A percentile compares a stretch with the other conserved stretches of the same genome.
These are phyloP conservation scores for Chrysoporthe austroafricana DNA, from an alignment of 2,329 filamentous ascomycete species.

Conservation along the genomic window DNA sequence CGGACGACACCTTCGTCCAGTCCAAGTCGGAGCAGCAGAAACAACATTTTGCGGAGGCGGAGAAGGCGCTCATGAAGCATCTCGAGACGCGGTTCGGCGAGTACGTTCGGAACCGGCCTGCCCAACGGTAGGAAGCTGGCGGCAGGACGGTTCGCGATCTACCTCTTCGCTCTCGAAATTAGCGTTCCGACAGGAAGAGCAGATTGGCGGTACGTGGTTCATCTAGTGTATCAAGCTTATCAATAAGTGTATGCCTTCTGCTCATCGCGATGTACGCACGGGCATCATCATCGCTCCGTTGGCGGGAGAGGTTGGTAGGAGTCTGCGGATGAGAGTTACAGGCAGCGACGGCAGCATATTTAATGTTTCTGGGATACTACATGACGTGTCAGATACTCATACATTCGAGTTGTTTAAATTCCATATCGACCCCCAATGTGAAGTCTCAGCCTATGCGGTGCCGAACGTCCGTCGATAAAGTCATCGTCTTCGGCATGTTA, in stretches of 20 bases:
- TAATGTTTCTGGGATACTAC: background rate
- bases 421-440: background rate
- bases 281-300: background rate
- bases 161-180: no score
- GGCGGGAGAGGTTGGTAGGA: background rate
- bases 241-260: background rate
- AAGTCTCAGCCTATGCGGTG: background rate
- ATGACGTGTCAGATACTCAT: background rate
- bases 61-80: constrained; percentile 38
- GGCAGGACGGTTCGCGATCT: background rate
- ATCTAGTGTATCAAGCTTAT: background rate
- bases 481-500: background rate
- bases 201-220: background rate
- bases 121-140: constrained; percentile 5
- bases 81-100: constrained; percentile 33
- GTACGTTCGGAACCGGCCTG: constrained; percentile 22
- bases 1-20: constrained; percentile 44
- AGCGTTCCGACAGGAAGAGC: background rate
- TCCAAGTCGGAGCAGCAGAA: constrained; percentile 34
- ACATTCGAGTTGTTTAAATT: background rate
- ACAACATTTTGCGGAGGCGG: constrained; percentile 37
- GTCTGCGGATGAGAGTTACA: background rate
- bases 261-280: background rate
- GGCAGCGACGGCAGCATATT: background rate
- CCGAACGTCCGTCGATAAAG: background rate